Percentiles rank a stretch among this genome's conserved stretches.
Conservation (phyloP, 108 stramenopile species). For the Stephanodiscus triporus region DNA sequence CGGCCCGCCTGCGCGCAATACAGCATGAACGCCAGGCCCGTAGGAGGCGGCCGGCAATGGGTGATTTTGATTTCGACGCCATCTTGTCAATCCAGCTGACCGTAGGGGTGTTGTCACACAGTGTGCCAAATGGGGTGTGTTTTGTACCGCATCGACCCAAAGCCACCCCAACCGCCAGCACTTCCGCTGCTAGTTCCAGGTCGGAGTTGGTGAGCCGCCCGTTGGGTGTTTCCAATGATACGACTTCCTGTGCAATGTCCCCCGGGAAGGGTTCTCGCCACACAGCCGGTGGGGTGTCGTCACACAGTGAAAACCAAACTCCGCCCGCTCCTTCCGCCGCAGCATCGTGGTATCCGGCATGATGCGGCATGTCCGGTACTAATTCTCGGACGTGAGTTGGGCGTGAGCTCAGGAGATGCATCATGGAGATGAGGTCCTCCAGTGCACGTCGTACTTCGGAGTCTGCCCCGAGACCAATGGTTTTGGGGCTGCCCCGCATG, state of each 20-base stretch:
- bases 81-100: too few species aligned
- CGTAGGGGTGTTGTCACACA: too few species aligned
- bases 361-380: neutral
- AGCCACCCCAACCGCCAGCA: too few species aligned
- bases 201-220: too few species aligned
- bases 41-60: too few species aligned
- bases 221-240: too few species aligned
- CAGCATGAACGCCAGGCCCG: neutral
- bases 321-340: neutral
- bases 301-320: neutral
- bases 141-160: too few species aligned
- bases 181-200: too few species aligned
- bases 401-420: neutral
- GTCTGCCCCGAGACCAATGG: neutral
- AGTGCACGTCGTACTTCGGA: neutral
- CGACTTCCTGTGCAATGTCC: too few species aligned
- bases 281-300: neutral
- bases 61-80: too few species aligned
- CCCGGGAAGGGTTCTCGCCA: neutral
- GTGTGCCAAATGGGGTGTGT: too few species aligned
- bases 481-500: neutral
- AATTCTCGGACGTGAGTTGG: neutral
- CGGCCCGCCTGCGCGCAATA: neutral
- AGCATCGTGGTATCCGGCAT: too few species aligned
- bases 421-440: neutral